Conservation (phyloP, 225 moss, liverwort and hornwort species). For the Antitrichia curtipendula region DNA sequence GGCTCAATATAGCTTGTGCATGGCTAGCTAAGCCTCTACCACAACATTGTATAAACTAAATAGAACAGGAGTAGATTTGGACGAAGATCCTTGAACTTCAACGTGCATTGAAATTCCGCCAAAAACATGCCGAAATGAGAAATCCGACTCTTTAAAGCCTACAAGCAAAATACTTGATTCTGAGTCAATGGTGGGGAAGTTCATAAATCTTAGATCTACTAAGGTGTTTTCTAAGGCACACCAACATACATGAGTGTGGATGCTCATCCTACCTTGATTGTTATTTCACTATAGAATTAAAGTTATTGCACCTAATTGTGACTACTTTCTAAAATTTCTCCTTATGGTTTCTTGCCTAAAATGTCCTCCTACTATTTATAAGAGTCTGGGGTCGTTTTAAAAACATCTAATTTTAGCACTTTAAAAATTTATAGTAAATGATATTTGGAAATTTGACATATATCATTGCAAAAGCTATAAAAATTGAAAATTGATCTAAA, state of each 20-base stretch:
- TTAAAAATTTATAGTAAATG: not conserved
- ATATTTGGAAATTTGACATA: not conserved
- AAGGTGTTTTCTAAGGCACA: too few relatives aligned
- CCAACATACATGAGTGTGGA: not conserved
- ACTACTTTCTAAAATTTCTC: not conserved
- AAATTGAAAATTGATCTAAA: not conserved
- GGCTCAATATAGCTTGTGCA: too few relatives aligned
- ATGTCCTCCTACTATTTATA: not conserved
- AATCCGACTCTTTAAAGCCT: not conserved
- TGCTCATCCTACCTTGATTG: not conserved
- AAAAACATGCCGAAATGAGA: too few relatives aligned
- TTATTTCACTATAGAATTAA: not conserved
- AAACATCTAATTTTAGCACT: too few relatives aligned
- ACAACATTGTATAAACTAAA: not conserved
- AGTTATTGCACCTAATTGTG: not conserved
- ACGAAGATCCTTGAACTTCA: too few relatives aligned
- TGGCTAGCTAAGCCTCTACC: too few relatives aligned
- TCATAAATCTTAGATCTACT: accelerated
- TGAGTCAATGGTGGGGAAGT: not conserved
- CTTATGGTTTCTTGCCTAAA: not conserved
- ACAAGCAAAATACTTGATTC: not conserved
- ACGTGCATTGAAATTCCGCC: too few relatives aligned
- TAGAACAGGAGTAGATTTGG: accelerated
- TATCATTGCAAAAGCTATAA: not conserved
- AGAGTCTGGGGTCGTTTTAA: not conserved